Evolutionary conservation across 192 early-diverging fungal genomes (phyloP), one percentile per base, ranked within the genome.

Genomic region (Glomus cerebriforme): DNA sequence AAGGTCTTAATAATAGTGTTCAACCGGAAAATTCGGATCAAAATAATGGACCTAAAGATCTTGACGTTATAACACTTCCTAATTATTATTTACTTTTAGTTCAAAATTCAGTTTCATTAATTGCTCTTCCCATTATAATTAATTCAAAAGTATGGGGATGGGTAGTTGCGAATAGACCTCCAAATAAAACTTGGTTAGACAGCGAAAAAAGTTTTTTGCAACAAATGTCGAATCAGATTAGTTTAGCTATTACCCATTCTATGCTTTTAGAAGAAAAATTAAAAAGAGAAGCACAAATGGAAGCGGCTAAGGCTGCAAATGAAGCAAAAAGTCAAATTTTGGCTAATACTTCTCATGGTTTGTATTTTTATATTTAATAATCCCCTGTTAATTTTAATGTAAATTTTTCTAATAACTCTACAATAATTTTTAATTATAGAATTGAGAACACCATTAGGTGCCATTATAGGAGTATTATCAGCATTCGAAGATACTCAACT

Each of bases 291-390:
- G 84, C 82, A 17, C 82, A 83, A 59, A 83, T 85, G 75, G 82
- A 85, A 47, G 80, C 84, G 22, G 81, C 81, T 0, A 81, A 85
- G 73, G 85, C 82, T 17, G 85, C 85, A 1, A 85, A 81, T 65
- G 82, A 85, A 65, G 85, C 85, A 31, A 85, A 85, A 59, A 77
- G 79, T 26, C 85, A 83, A 76, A 85, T 85, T 59, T 60, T 85
- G 49, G 85, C 85, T 10, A 85, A 85, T 43, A 85, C 85, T n/a
- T 82, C 80, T 63, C 31, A 85, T 82, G 34, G 84, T 82, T 77
- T 67, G 74, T 75, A 22, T 12, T 35, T 64, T 27, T n/a, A 68
- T 24, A 0, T 6, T 62, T 62, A 54, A 60, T 31, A 22, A 17
- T 43, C 31, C n/a, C n/a, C n/a, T n/a, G n/a, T n/a, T n/a, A n/a